Percentiles rank a stretch among this genome's conserved stretches.
Evolutionary conservation across 164 flowering plant genomes (phyloP).

Genomic region (Litsea cubeba): DNA sequence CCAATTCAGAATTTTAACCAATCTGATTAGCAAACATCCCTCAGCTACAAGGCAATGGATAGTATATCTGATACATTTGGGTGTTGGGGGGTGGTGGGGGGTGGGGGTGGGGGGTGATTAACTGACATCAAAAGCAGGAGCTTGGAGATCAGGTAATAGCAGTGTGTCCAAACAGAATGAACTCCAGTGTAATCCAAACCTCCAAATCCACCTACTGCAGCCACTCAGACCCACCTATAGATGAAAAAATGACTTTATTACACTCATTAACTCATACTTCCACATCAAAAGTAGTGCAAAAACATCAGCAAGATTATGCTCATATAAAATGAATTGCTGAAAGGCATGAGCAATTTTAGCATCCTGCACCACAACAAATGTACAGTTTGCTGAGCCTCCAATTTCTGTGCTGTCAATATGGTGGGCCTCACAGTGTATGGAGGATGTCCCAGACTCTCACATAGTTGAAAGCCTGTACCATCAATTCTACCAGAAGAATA

Average conservation of each 20-base stretch:
- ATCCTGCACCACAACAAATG: background rate
- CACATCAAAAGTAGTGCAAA: conserved; percentile 11
- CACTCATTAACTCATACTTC: conserved; percentile 19
- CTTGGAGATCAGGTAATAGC: background rate
- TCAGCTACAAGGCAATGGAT: background rate
- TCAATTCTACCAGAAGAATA: background rate
- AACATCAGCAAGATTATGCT: conserved; percentile 12
- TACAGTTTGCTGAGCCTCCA: background rate
- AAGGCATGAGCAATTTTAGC: background rate
- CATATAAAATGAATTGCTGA: conserved; percentile 10
- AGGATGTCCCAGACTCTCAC: background rate
- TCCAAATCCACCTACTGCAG: conserved; percentile 39
- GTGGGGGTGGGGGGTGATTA: background rate
- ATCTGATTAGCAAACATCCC: background rate
- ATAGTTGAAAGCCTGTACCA: background rate
- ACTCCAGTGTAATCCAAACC: conserved; percentile 8
- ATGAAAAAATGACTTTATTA: conserved; percentile 36
- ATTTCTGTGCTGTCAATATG: too few species aligned
- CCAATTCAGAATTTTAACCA: background rate
- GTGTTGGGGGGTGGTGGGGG: too few species aligned
- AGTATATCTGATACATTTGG: background rate
- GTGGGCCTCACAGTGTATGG: background rate
- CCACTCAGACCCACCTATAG: conserved; percentile 46
- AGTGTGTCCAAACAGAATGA: conserved; percentile 25
- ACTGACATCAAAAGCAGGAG: background rate